Base-by-base conservation (phyloP, 2,329 filamentous ascomycete genomes). In the Paraphaeosphaeria minitans region DNA sequence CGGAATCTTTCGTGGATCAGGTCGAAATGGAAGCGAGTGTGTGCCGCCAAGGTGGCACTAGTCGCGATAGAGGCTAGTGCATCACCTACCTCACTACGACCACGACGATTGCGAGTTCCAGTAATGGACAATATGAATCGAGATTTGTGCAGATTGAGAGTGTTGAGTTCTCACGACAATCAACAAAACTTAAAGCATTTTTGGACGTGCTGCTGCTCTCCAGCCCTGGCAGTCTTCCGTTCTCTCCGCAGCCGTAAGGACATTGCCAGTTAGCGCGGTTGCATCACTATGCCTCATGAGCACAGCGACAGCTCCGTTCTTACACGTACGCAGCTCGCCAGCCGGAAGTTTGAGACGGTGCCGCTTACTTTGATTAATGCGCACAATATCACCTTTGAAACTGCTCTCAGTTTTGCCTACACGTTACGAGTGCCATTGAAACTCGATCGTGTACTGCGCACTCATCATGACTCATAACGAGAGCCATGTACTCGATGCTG, bases 11-110 rank as follows among this genome's bases (percentile, higher is more conserved):
- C 41, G 48, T 51, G 48, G 47, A 37, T 31, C 48, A 51, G 33
- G 48, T 51, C 48, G 48, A 51, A 41, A 41, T 51, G 37, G 29
- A 52, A 52, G 49, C 49, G 49, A 52, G 50, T 53, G 50, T 53
- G 50, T 53, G 50, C 48, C n/a, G 33, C 48, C 19, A 35, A 27
- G 22, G 19, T 29, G 12, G 12, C 12, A 33, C 48, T 51, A 51
- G 33, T 19, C 33, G 4, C 5, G 3, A 51, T 37, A 39, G 2
- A n/a, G 37, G 1, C 37, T 39, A 39, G 37, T 5, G 37, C 37
- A 9, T 31, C 4, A 31, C 29, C 29, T 8, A 31, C 29, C 29
- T 31, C 29, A 31, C 2, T 31, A 8, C 29, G 5, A 31, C 29
- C 24, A 27, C 3, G 6, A 27, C 24, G 8, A 31, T 12, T 5